Evolutionary conservation across 2,329 filamentous ascomycete species (phyloP).

Genomic region (Diaporthe ilicicola): DNA sequence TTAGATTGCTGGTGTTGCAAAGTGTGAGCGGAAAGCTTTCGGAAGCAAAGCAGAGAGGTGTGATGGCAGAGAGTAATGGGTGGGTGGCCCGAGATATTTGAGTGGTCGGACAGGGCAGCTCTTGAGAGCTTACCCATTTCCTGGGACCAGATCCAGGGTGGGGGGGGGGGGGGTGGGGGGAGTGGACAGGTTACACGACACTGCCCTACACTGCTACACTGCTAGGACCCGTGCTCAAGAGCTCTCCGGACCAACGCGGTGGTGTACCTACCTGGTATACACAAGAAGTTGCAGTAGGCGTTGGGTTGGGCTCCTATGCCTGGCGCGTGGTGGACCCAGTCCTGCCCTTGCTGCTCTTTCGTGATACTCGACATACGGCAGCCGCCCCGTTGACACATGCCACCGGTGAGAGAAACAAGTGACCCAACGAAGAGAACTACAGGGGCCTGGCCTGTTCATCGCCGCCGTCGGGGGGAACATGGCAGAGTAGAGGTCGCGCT

Average conservation of each 20-base stretch:
- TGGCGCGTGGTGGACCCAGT: neutral
- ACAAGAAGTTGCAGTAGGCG: neutral
- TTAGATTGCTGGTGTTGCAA: neutral
- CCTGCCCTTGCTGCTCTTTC: neutral
- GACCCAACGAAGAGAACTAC: neutral
- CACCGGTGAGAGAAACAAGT: neutral
- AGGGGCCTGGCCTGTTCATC: conserved; percentile 8
- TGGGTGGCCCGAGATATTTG: neutral
- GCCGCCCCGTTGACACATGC: neutral
- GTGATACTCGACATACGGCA: neutral
- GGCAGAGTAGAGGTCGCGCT: neutral
- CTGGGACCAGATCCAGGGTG: neutral
- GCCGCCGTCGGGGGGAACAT: neutral
- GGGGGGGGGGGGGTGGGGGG: no score
- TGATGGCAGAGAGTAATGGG: neutral
- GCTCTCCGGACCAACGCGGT: neutral
- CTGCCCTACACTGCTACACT: neutral
- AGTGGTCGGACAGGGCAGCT: neutral
- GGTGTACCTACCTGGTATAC: neutral
- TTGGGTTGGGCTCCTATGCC: neutral
- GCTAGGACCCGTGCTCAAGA: neutral
- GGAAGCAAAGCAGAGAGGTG: neutral
- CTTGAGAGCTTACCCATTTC: neutral
- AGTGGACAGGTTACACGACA: neutral
- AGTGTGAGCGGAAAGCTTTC: neutral